These are phyloP conservation scores for Beauveria bassiana DNA, from an alignment of 2,329 filamentous ascomycete genomes.

Conservation along the genomic window DNA sequence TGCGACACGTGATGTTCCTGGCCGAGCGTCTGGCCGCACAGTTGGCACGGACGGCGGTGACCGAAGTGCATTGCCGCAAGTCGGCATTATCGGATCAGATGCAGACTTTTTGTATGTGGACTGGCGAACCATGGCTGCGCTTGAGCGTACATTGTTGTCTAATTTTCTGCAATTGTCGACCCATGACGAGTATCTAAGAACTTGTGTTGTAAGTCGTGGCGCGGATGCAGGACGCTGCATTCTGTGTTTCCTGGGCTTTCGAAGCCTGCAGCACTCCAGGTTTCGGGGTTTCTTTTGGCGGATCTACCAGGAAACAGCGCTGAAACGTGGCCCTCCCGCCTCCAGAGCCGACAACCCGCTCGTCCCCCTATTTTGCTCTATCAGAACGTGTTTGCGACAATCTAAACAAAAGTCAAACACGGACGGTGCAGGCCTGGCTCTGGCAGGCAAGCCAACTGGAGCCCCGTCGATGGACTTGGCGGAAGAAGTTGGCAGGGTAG, in stretches of 20 bases:
- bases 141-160: too few species aligned
- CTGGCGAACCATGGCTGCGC: too few species aligned
- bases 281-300: not conserved
- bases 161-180: too few species aligned
- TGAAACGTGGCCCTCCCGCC: not conserved
- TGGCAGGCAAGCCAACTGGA: not conserved
- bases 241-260: too few species aligned
- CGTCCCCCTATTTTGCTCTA: not conserved
- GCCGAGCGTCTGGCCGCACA: not conserved
- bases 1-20: not conserved
- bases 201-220: too few species aligned
- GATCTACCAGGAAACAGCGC: not conserved
- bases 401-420: constrained; percentile 6
- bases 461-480: not conserved
- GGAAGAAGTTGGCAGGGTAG: not conserved
- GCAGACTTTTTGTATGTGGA: not conserved
- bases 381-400: not conserved
- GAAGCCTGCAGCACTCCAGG: not conserved
- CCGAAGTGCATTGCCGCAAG: not conserved
- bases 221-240: too few species aligned
- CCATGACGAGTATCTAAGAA: too few species aligned
- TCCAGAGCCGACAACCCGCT: not conserved
- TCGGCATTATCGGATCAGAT: not conserved
- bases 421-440: not conserved
- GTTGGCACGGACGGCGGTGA: not conserved